These are phyloP conservation scores for Cercospora canescens DNA, from an alignment of 2,329 filamentous ascomycete species.

Conservation along the genomic window DNA sequence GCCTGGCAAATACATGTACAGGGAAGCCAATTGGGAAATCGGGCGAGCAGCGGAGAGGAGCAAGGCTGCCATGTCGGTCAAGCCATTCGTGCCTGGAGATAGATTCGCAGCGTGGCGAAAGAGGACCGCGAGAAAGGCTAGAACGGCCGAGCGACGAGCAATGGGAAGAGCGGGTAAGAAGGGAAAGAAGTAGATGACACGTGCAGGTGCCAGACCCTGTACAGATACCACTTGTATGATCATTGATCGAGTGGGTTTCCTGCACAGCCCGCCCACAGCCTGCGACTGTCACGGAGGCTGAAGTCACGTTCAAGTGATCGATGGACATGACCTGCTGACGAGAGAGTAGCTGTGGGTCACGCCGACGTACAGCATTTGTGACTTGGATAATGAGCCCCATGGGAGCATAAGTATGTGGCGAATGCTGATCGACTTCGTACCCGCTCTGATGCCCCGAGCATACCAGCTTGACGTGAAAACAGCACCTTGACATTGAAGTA, in stretches of 20 bases:
- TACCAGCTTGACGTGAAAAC: background rate
- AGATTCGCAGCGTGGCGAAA: slow-evolving; percentile 67
- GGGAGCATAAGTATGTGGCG: background rate
- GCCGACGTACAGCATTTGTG: background rate
- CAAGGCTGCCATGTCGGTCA: slow-evolving; percentile 55
- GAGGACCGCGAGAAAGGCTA: slow-evolving; percentile 51
- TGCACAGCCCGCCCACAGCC: background rate
- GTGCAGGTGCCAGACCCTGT: background rate
- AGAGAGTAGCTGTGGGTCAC: background rate
- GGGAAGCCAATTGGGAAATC: slow-evolving; percentile 68
- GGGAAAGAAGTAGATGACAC: slow-evolving; percentile 4
- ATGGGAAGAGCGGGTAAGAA: slow-evolving; percentile 46
- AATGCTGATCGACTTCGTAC: background rate
- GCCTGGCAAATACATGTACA: slow-evolving; percentile 60
- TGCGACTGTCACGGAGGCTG: background rate
- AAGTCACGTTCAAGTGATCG: background rate
- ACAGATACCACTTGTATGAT: slow-evolving; percentile 12
- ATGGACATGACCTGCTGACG: background rate
- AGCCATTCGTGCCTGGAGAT: slow-evolving; percentile 57
- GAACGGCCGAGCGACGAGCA: slow-evolving; percentile 55
- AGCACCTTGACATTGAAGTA: background rate
- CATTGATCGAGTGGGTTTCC: background rate
- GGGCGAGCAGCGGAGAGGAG: slow-evolving; percentile 60
- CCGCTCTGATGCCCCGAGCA: background rate
- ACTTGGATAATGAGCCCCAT: background rate